phyloP scores from a whole-genome alignment of 225 moss, liverwort and hornwort species.

The Marchantia paleacea region DNA sequence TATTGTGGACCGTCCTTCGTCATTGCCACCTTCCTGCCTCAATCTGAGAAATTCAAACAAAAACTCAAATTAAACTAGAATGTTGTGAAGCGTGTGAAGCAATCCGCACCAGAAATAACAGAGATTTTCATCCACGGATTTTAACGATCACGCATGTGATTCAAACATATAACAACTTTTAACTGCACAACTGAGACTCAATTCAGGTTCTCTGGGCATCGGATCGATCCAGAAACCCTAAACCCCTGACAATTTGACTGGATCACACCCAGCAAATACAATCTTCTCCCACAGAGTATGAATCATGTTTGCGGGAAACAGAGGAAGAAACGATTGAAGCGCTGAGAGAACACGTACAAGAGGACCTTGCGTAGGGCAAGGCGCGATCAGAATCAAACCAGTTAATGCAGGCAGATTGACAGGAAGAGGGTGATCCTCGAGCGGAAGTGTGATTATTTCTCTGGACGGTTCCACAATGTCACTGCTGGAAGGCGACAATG shows the following conservation, averaged over 20 bases:
- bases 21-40: slow-evolving; percentile 23
- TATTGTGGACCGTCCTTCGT: slow-evolving; percentile 62
- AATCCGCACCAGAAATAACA: background rate
- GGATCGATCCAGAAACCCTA: background rate
- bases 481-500: no score
- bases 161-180: no score
- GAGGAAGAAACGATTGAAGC: background rate
- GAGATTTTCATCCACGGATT: no score
- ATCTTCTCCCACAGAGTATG: background rate
- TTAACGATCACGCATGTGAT: no score
- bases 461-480: no score
- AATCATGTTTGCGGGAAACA: background rate
- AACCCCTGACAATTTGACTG: background rate
- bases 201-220: background rate
- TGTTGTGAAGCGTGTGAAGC: background rate
- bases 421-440: no score
- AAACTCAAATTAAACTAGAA: background rate
- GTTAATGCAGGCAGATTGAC: background rate
- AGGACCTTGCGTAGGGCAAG: background rate
- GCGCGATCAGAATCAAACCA: background rate
- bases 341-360: background rate
- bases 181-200: background rate
- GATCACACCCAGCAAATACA: background rate
- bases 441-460: no score
- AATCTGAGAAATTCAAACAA: background rate